Percentiles rank a stretch among this genome's conserved stretches.
These are phyloP conservation scores for Farysia itapuensis DNA, from an alignment of 1,284 basidiomycete genomes.

Conservation along the genomic window DNA sequence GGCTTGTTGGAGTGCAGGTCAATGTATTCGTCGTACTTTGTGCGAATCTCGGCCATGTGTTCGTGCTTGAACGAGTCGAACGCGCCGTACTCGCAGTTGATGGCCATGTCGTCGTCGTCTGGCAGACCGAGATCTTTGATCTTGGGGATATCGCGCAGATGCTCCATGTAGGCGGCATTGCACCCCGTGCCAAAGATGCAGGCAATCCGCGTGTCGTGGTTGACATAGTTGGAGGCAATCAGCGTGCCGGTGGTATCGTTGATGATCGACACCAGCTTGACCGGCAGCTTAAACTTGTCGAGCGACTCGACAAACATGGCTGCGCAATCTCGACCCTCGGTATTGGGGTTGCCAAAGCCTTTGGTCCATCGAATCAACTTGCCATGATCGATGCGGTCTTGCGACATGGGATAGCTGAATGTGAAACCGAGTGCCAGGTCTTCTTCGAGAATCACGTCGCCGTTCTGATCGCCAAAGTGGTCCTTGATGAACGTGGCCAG, in stretches of 20 bases:
- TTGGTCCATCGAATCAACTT: constrained; percentile 97
- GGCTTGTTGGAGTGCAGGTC: constrained; percentile 96
- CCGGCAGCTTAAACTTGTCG: constrained; percentile 65
- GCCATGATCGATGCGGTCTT: constrained; percentile 91
- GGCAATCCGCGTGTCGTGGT: constrained; percentile 84
- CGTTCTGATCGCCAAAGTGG: constrained; percentile 66
- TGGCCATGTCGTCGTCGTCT: constrained; percentile 78
- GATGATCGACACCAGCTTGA: constrained; percentile 58
- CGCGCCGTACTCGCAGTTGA: constrained; percentile 96
- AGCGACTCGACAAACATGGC: constrained; percentile 86
- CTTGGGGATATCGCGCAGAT: constrained; percentile 74
- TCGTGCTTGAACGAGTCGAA: constrained; percentile 96
- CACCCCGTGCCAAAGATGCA: constrained; percentile 98
- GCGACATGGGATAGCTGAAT: constrained; percentile 66
- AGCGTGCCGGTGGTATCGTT: constrained; percentile 98
- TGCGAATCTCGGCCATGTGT: constrained; percentile 74
- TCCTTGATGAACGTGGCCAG: constrained; percentile 82
- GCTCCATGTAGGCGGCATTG: constrained; percentile 84
- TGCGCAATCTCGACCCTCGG: constrained; percentile 88
- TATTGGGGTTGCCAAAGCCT: constrained; percentile 89
- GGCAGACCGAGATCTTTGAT: constrained; percentile 73
- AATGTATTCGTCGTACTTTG: constrained; percentile 89
- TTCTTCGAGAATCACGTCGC: constrained; percentile 70
- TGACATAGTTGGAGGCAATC: constrained; percentile 94
- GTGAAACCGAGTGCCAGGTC: constrained; percentile 88